Evolutionary conservation across 768 basidiomycete genomes (phyloP), one percentile per base, ranked within the genome.

Genomic region (Kwoniella dejecticola): DNA sequence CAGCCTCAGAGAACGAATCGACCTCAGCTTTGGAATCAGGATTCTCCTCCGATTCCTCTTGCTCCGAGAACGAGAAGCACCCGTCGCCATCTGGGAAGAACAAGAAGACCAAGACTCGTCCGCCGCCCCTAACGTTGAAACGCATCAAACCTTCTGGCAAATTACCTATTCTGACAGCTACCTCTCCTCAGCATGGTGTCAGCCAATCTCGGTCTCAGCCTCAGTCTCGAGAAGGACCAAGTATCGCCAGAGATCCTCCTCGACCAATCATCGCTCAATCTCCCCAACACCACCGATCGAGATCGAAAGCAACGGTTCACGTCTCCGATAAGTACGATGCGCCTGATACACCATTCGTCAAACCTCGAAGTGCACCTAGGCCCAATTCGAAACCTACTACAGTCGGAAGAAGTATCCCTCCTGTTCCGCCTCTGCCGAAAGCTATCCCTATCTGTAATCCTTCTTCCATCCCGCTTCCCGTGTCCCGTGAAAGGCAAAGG

Each of bases 351-450:
- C 33, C 33, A 7, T 75, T 75, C 53, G 60, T 58, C 0, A 52
- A 63, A 42, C 73, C 73, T 56, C 36, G 73, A 24, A 17, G 30
- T 3, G 71, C 73, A 2, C 71, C 69, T 15, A 60, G 26, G 33
- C 42, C 64, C 0, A 26, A 29, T 23, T 33, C n/a, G n/a, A 46
- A 1, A 19, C 26, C 1, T 40, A 33, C 8, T 26, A 21, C 29
- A 44, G 49, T 10, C n/a, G n/a, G n/a, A n/a, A n/a, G n/a, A n/a
- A 17, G n/a, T 31, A 11, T 52, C 10, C 49, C 60, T 1, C 29
- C 55, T 7, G 33, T 53, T 17, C 31, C 52, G 24, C 33, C 45
- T 26, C 23, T 57, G 24, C 56, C 56, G 19, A 3, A 33, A 38
- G 21, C 41, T 15, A 59, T 44, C 13, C 36, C 40, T n/a, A n/a